Percentiles rank a stretch among this genome's conserved stretches.
Evolutionary conservation across 495 filamentous ascomycete species (phyloP).

Genomic region (Lichenothelia convexa): DNA sequence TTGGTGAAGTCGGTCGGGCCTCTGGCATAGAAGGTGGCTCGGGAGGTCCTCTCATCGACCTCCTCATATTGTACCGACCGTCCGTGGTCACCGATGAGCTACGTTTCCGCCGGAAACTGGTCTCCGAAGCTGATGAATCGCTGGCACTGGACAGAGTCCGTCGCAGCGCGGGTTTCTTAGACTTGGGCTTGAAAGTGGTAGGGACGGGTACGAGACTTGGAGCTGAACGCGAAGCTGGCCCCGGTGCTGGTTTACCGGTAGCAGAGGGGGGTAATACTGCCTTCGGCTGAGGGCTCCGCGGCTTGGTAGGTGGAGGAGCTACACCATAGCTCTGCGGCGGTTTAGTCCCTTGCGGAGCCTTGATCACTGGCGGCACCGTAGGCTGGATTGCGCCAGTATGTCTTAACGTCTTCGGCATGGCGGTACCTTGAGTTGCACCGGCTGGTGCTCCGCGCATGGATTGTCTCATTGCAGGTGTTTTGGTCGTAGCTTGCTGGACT

Average conservation of each 20-base stretch:
- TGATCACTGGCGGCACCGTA: no score
- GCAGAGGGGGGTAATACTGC: no score
- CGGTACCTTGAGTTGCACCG: no score
- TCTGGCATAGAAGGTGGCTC: conserved; percentile 13
- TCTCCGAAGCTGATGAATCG: conserved; percentile 40
- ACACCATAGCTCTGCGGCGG: conserved; percentile 20
- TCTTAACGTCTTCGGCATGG: conserved; percentile 26
- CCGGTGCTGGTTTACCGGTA: no score
- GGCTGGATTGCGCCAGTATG: conserved; percentile 12
- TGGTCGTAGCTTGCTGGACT: conserved; percentile 5
- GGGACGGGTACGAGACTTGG: no score
- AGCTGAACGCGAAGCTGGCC: no score
- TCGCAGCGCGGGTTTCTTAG: conserved; percentile 4
- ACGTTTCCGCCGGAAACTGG: conserved; percentile 23
- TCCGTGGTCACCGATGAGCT: conserved; percentile 7
- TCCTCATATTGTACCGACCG: conserved; percentile 31
- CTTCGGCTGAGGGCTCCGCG: conserved; percentile 1
- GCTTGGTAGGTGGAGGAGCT: conserved; percentile 5
- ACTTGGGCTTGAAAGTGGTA: no score
- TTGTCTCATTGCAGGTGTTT: conserved; percentile 7
- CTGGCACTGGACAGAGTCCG: conserved; percentile 33
- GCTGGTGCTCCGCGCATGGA: conserved; percentile 7
- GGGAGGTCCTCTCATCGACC: conserved; percentile 31
- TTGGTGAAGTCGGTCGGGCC: conserved; percentile 17
- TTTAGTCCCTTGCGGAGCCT: conserved; percentile 13